Percentiles rank a stretch among this genome's conserved stretches.
Conservation (phyloP, 1,139 yeast genomes). For the Kazachstania sp. region DNA sequence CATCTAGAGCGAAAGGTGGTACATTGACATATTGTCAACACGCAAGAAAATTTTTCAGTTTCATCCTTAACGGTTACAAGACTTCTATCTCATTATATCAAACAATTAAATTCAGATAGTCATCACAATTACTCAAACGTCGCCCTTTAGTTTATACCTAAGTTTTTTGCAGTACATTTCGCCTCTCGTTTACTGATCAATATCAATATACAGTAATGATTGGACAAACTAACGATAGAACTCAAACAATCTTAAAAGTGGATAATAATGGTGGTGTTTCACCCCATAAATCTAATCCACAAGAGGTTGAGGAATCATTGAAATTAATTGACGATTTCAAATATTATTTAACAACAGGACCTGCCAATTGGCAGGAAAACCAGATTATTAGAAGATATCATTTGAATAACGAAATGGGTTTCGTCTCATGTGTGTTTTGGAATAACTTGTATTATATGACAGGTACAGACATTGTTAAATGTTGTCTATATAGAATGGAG, state of each 20-base stretch:
- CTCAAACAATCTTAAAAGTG: slow-evolving; percentile 11
- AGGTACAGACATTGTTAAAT: slow-evolving; percentile 92
- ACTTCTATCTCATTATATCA: too few species aligned
- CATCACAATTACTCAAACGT: too few species aligned
- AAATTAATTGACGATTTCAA: slow-evolving; percentile 67
- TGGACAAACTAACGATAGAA: slow-evolving; percentile 5
- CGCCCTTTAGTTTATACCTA: neutral
- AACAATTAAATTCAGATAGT: too few species aligned
- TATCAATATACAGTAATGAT: neutral
- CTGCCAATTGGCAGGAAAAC: slow-evolving; percentile 87
- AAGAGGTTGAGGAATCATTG: slow-evolving; percentile 41
- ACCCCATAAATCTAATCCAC: slow-evolving; percentile 5
- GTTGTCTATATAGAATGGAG: slow-evolving; percentile 80
- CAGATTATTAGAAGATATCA: slow-evolving; percentile 83
- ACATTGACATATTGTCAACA: too few species aligned
- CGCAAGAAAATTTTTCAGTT: too few species aligned
- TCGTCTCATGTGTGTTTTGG: slow-evolving; percentile 90
- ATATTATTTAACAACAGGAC: slow-evolving; percentile 84
- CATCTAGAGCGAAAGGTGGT: neutral
- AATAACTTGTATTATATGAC: slow-evolving; percentile 82
- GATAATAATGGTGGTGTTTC: slow-evolving; percentile 4
- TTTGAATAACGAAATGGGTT: slow-evolving; percentile 81
- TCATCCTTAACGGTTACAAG: too few species aligned
- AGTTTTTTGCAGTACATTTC: neutral
- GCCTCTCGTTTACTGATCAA: neutral